Evolutionary conservation across 2,329 filamentous ascomycete genomes (phyloP), one percentile per base, ranked within the genome.

Genomic region (Cercospora janseana): DNA sequence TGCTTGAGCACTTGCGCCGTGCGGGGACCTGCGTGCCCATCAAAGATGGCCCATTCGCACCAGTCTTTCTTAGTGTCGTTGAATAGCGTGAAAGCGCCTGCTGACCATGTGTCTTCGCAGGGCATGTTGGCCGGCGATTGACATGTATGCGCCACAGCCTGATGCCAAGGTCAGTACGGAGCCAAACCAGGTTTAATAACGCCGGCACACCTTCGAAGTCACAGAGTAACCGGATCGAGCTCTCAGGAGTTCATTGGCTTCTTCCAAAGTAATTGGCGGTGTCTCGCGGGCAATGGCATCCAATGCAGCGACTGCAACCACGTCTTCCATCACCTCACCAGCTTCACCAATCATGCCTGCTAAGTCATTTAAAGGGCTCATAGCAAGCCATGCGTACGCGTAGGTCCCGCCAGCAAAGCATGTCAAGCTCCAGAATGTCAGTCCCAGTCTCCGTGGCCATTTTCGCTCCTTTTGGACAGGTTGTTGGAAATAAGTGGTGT

Each of bases 31-130:
- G 65, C 66, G 59, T 74, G 72, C 1, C 72, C 72, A 45, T 74
- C 72, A 29, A 71, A 73, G 21, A 73, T 63, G 6, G 56, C 67
- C 69, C 69, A 73, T 21, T 66, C 54, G 18, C 43, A 51, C 63
- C 63, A 66, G 28, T 63, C 57, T 24, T 55, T 56, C 9, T 31
- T 41, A 2, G 49, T 51, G 21, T 66, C 59, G 21, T 58, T 47
- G 35, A 56, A 56, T 31, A 58, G 51, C 5, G 28, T 51, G 45
- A 46, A 65, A 10, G 54, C 48, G 16, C 59, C 59, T 28, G 48
- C 53, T 4, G 49, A 54, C 52, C 47, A 59, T 0, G 57, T 58
- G 43, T 65, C 64, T 44, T 67, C 63, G 46, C 62, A 65, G 10
- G 63, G 63, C 38, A 63, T 28, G 28, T 67, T 67, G 1, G 62